Evolutionary conservation across 1,139 yeast species (phyloP).

Genomic region (Candida neerlandica): DNA sequence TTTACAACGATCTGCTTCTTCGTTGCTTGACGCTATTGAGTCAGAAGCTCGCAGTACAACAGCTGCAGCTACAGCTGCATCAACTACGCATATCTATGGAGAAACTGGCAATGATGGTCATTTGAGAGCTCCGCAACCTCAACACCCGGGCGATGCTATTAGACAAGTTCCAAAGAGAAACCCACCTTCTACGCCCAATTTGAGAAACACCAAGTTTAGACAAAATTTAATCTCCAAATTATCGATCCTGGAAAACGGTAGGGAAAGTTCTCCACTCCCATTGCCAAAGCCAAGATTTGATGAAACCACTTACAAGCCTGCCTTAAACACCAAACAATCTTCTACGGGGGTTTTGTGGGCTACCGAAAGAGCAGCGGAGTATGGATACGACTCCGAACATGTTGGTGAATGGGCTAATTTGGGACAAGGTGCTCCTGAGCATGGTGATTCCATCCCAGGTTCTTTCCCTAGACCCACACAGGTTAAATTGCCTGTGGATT

Average conservation of each 20-base stretch:
- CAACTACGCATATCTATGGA: too few relatives aligned
- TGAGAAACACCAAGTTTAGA: constrained; percentile 16
- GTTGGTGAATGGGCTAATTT: constrained; percentile 63
- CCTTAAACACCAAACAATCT: constrained; percentile 62
- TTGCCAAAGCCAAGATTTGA: constrained; percentile 51
- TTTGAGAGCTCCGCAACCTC: constrained; percentile 15
- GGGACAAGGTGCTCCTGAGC: constrained; percentile 76
- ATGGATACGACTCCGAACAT: constrained; percentile 53
- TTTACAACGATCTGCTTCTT: constrained; percentile 43
- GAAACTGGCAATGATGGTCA: not conserved
- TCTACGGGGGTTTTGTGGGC: constrained; percentile 75
- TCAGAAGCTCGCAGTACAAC: constrained; percentile 10
- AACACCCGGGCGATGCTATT: constrained; percentile 10
- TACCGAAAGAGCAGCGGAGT: constrained; percentile 64
- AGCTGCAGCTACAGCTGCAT: too few relatives aligned
- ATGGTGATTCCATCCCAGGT: constrained; percentile 63
- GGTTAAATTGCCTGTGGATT: constrained; percentile 53
- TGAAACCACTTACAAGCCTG: constrained; percentile 56
- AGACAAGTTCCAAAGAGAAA: constrained; percentile 15
- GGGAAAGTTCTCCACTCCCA: constrained; percentile 53
- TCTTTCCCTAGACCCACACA: constrained; percentile 59
- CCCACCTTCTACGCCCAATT: constrained; percentile 18
- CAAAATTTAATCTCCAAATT: constrained; percentile 33
- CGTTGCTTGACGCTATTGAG: constrained; percentile 39
- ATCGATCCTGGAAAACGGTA: constrained; percentile 36